Conservation (phyloP, 192 early-diverging fungal genomes). For the Coemansia sp. region DNA sequence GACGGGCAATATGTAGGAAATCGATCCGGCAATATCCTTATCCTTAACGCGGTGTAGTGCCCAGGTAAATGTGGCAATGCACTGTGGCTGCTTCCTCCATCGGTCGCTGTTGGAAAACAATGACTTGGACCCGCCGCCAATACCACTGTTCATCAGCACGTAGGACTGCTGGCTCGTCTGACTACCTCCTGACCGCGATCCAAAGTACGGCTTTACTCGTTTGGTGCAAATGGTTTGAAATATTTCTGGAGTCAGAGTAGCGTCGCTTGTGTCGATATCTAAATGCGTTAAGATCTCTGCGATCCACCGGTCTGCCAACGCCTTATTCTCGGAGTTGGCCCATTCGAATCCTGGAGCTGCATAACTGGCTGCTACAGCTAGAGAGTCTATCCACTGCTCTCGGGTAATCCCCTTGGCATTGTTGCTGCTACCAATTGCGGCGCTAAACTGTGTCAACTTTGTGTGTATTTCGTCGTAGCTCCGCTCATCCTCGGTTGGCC, state of each 20-base stretch:
- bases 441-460: not conserved
- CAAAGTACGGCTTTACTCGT: slow-evolving; percentile 43
- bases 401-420: not conserved
- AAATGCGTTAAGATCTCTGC: slow-evolving; percentile 11
- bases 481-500: not conserved
- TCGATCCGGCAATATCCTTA: slow-evolving; percentile 5
- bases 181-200: not conserved
- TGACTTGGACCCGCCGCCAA: not conserved
- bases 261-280: not conserved
- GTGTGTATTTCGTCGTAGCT: not conserved
- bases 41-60: slow-evolving; percentile 17
- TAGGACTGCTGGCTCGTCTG: slow-evolving; percentile 6
- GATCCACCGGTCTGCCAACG: slow-evolving; percentile 20
- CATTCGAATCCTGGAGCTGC: slow-evolving; percentile 23
- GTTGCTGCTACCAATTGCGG: not conserved
- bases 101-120: slow-evolving; percentile 8
- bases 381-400: slow-evolving; percentile 18
- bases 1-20: slow-evolving; percentile 40
- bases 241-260: not conserved
- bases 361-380: slow-evolving; percentile 36
- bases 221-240: slow-evolving; percentile 19
- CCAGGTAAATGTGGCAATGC: slow-evolving; percentile 40
- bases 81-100: slow-evolving; percentile 33
- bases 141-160: slow-evolving; percentile 6
- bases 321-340: slow-evolving; percentile 1